Percentiles rank a stretch among this genome's conserved stretches.
These are phyloP conservation scores for Talaromyces liani DNA, from an alignment of 495 filamentous ascomycete species.

Conservation along the genomic window DNA sequence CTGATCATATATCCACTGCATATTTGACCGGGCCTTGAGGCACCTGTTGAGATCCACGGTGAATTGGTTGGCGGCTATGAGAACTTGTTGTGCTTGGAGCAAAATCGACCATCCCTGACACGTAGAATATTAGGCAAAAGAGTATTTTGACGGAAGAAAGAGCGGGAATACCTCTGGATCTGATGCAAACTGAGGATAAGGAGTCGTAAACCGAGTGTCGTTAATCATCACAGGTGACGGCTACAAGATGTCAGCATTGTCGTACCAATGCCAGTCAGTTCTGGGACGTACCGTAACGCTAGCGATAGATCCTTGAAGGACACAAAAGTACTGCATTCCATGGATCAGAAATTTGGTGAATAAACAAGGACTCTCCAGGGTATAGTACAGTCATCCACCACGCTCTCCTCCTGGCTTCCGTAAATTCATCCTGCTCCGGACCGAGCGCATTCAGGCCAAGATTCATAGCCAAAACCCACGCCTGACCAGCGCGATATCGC, in stretches of 20 bases:
- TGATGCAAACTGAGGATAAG: constrained; percentile 42
- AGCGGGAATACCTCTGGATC: constrained; percentile 43
- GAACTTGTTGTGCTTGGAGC: constrained; percentile 50
- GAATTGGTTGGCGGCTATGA: constrained; percentile 49
- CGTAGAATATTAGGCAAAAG: constrained; percentile 9
- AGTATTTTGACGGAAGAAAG: constrained; percentile 4
- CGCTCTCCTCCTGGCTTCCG: constrained; percentile 46
- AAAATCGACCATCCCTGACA: constrained; percentile 46
- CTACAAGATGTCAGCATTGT: constrained; percentile 17
- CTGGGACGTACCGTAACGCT: constrained; percentile 43
- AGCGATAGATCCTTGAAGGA: constrained; percentile 52
- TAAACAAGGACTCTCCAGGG: constrained; percentile 7
- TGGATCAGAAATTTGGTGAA: not conserved
- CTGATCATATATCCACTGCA: constrained; percentile 41
- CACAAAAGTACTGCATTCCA: constrained; percentile 43
- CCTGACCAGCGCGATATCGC: constrained; percentile 50
- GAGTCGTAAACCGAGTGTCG: constrained; percentile 49
- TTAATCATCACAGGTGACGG: constrained; percentile 47
- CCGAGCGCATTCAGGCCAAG: constrained; percentile 41
- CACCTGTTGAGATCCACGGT: constrained; percentile 44
- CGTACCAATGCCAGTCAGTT: constrained; percentile 4
- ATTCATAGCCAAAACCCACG: constrained; percentile 45
- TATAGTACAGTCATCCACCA: constrained; percentile 58
- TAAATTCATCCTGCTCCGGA: constrained; percentile 38
- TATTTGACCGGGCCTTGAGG: constrained; percentile 26